These are phyloP conservation scores for Noccaea caerulescens DNA, from an alignment of 345 rosid genomes.

Conservation along the genomic window DNA sequence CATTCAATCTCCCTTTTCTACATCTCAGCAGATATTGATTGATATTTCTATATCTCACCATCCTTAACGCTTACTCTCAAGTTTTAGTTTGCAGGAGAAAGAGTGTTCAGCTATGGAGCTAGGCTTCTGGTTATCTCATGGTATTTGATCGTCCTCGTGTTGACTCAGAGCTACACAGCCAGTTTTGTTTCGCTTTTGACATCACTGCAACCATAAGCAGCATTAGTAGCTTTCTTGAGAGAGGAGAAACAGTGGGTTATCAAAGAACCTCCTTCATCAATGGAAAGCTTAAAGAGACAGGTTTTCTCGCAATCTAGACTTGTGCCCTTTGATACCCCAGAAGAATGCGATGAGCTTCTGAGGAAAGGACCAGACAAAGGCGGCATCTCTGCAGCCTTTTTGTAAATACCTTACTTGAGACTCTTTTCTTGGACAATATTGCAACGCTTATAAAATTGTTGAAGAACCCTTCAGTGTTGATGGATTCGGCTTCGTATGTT, in stretches of 20 bases:
- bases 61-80: background rate
- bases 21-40: background rate
- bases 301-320: conserved; percentile 37
- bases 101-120: conserved; percentile 54
- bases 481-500: conserved; percentile 56
- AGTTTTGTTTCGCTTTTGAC: conserved; percentile 63
- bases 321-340: background rate
- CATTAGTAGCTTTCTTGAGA: conserved; percentile 45
- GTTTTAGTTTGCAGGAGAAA: conserved; percentile 50
- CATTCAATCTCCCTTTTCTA: background rate
- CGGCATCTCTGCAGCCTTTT: conserved; percentile 50
- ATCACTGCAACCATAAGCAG: conserved; percentile 51
- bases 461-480: conserved; percentile 44
- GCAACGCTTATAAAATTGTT: conserved; percentile 42
- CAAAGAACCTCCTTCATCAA: conserved; percentile 43
- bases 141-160: conserved; percentile 65
- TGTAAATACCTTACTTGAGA: conserved; percentile 43
- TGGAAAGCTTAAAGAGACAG: conserved; percentile 40
- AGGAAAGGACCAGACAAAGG: conserved; percentile 42
- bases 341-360: conserved; percentile 48
- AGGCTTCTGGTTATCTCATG: conserved; percentile 60
- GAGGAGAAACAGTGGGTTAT: conserved; percentile 53
- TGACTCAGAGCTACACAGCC: conserved; percentile 77
- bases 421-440: conserved; percentile 44
- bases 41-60: background rate